These are phyloP conservation scores for Trichoderma sp. DNA, from an alignment of 2,329 filamentous ascomycete species.

Conservation along the genomic window DNA sequence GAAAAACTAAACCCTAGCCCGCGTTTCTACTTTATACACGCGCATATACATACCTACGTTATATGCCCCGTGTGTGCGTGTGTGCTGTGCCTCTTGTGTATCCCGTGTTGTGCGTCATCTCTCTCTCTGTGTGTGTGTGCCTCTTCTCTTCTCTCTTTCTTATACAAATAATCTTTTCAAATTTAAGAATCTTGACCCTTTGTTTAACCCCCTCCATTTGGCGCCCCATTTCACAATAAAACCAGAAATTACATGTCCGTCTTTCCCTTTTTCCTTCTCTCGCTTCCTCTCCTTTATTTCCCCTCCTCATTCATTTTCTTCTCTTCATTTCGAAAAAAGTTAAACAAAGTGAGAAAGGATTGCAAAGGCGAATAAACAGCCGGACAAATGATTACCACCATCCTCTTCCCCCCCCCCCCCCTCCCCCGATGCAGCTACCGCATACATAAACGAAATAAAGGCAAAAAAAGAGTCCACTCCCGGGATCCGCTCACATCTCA, in stretches of 20 bases:
- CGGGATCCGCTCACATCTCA: conserved; percentile 22
- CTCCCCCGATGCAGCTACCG: conserved; percentile 19
- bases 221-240: conserved; percentile 28
- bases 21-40: conserved; percentile 19
- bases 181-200: conserved; percentile 22
- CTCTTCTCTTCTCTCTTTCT: conserved; percentile 3
- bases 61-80: conserved; percentile 12
- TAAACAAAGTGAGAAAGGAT: background rate
- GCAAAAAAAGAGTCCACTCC: conserved; percentile 15
- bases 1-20: background rate
- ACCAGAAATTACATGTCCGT: conserved; percentile 24
- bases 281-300: conserved; percentile 29
- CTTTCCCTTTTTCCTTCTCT: conserved; percentile 29
- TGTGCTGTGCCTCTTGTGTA: conserved; percentile 6
- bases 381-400: conserved; percentile 10
- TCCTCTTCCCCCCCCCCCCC: conserved; percentile 13
- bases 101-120: background rate
- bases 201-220: conserved; percentile 25
- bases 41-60: conserved; percentile 6
- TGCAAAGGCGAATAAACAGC: background rate
- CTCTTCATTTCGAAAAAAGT: conserved; percentile 3
- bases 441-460: background rate
- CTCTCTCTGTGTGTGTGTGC: background rate
- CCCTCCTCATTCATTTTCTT: background rate
- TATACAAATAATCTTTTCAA: conserved; percentile 26